Evolutionary conservation across 768 basidiomycete species (phyloP).

Genomic region (Lactarius vividus): DNA sequence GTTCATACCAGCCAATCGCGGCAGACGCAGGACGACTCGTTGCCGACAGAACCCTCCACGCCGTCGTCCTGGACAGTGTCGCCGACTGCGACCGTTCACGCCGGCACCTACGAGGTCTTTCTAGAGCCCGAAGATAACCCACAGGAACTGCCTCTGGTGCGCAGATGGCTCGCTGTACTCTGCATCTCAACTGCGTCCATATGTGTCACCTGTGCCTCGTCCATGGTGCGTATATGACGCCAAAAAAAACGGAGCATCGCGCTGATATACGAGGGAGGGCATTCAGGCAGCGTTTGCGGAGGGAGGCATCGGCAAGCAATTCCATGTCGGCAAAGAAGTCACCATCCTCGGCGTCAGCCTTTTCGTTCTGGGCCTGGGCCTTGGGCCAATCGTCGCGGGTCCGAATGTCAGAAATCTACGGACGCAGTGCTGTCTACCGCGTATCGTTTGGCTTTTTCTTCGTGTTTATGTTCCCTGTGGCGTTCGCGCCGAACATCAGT

Average conservation of each 20-base stretch:
- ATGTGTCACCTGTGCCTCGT: constrained; percentile 31
- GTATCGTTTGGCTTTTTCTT: constrained; percentile 61
- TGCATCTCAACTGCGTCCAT: constrained; percentile 28
- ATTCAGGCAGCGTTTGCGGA: constrained; percentile 40
- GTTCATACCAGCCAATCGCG: background rate
- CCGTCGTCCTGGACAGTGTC: background rate
- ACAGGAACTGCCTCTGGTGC: constrained; percentile 23
- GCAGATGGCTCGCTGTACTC: constrained; percentile 30
- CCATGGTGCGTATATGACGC: constrained; percentile 26
- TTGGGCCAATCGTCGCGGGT: constrained; percentile 35
- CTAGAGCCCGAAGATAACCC: constrained; percentile 29
- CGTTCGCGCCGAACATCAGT: constrained; percentile 69
- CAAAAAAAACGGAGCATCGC: background rate
- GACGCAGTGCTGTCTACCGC: constrained; percentile 61
- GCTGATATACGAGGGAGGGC: background rate
- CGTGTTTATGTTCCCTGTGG: constrained; percentile 64
- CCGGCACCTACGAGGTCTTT: constrained; percentile 20
- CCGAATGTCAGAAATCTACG: constrained; percentile 53
- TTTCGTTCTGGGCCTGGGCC: constrained; percentile 38
- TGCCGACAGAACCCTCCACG: background rate
- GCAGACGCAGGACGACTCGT: constrained; percentile 5
- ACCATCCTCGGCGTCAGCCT: constrained; percentile 41
- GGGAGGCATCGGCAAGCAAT: constrained; percentile 37
- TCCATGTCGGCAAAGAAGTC: constrained; percentile 39
- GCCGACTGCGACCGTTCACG: background rate